Base-by-base conservation (phyloP, 108 stramenopile genomes). In the Chaetoceros muelleri region DNA sequence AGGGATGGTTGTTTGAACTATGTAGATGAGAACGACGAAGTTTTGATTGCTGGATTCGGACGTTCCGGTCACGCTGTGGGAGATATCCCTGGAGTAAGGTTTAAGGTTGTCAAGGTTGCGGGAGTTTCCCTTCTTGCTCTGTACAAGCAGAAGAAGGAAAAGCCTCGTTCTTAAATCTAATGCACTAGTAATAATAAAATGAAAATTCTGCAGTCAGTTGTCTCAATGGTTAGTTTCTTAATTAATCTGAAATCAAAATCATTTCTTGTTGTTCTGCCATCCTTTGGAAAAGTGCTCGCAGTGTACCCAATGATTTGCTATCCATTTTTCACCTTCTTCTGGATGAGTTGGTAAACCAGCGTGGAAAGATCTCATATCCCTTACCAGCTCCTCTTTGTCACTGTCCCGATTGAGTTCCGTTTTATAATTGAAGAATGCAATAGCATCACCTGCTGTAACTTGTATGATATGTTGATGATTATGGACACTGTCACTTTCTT, bases 91-190 rank as follows among this genome's bases (percentile, higher is more conserved):
- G 99, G 99, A 80, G 97, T 98, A 28, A 94, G 99, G 60, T 99
- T 99, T 78, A 99, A 99, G 96, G 97, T 98, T 55, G 96, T 96
- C 49, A 99, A 99, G 95, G 98, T 99, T 54, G 95, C 99, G n/a
- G 99, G 98, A 61, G 99, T 99, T 31, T 90, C 93, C 24, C 92
- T 99, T 51, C 87, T 96, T 60, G 97, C 98, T 52, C 88, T 99
- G 57, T 99, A 95, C 87, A 98, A 97, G 95, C 88, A 96, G 70
- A 99, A 99, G 94, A 99, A 99, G 94, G 99, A 98, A 75, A 98
- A 98, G 94, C 97, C 97, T 57, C 87, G 95, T 79, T 84, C 89
- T 51, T 98, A 94, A 92, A 67, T 13, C n/a, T n/a, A n/a, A n/a
- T n/a, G n/a, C n/a, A n/a, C n/a, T n/a, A n/a, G n/a, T n/a, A n/a